Percentiles rank a stretch among this genome's conserved stretches.
Evolutionary conservation across 148 eudicot genomes (phyloP).

Genomic region (Mesembryanthemum crystallinum): DNA sequence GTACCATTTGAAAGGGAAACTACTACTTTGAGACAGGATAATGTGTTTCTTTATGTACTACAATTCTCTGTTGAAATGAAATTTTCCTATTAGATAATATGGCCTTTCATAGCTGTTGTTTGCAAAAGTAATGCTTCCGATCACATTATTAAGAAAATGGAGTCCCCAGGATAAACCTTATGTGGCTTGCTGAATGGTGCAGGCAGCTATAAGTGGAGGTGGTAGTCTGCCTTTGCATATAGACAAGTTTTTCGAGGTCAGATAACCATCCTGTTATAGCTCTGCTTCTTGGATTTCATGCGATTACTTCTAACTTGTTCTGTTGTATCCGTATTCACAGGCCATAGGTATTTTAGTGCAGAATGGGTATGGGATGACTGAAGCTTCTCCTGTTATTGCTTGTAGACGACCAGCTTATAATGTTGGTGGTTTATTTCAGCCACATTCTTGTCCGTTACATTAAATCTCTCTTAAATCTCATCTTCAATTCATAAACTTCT

Average conservation of each 20-base stretch:
- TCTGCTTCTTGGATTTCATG: conserved; percentile 9
- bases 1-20: background rate
- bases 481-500: background rate
- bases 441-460: background rate
- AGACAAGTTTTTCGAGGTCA: conserved; percentile 92
- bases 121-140: background rate
- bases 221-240: conserved; percentile 84
- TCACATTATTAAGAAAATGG: background rate
- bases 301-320: conserved; percentile 8
- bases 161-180: background rate
- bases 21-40: background rate
- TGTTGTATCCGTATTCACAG: conserved; percentile 34
- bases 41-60: too few relatives aligned
- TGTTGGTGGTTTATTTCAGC: conserved; percentile 42
- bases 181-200: conserved; percentile 27
- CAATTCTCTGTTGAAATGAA: background rate
- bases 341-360: conserved; percentile 73
- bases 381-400: conserved; percentile 79
- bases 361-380: conserved; percentile 94
- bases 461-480: background rate
- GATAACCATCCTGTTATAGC: conserved; percentile 20
- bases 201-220: conserved; percentile 97
- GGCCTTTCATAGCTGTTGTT: background rate
- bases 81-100: background rate
- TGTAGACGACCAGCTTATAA: conserved; percentile 60